Evolutionary conservation across 106 monocot species (phyloP).

Genomic region (Platanthera guangdongensis): DNA sequence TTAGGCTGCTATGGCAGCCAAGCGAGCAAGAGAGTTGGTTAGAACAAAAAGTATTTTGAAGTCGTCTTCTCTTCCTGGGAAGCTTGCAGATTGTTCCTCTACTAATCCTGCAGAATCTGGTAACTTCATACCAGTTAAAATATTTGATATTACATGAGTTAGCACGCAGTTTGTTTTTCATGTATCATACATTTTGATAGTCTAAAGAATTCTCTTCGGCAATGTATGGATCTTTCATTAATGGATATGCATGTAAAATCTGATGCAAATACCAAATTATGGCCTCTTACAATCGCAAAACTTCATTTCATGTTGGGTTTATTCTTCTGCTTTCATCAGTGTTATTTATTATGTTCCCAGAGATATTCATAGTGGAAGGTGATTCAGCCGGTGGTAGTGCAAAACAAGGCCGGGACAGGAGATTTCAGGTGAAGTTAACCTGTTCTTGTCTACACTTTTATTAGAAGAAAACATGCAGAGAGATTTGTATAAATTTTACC

Average conservation of each 20-base stretch:
- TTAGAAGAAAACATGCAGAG: background rate
- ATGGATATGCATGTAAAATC: background rate
- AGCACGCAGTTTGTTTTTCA: background rate
- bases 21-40: constrained; percentile 86
- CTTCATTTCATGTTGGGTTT: background rate
- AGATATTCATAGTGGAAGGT: constrained; percentile 98
- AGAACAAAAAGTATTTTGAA: constrained; percentile 90
- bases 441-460: background rate
- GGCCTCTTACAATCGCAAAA: background rate
- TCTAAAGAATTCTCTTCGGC: background rate
- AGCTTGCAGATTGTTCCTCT: constrained; percentile 87
- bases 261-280: background rate
- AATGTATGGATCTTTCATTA: background rate
- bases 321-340: background rate
- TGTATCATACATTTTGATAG: background rate
- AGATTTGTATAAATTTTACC: background rate
- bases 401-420: constrained; percentile 97
- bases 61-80: constrained; percentile 98
- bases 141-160: background rate
- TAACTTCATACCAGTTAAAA: constrained; percentile 14
- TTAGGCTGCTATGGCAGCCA: constrained; percentile 96
- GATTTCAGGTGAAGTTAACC: constrained; percentile 68
- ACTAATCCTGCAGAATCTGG: constrained; percentile 90
- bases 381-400: constrained; percentile 98
- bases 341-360: constrained; percentile 27